These are phyloP conservation scores for Hyphopichia fennica DNA, from an alignment of 1,139 yeast species.

Conservation along the genomic window DNA sequence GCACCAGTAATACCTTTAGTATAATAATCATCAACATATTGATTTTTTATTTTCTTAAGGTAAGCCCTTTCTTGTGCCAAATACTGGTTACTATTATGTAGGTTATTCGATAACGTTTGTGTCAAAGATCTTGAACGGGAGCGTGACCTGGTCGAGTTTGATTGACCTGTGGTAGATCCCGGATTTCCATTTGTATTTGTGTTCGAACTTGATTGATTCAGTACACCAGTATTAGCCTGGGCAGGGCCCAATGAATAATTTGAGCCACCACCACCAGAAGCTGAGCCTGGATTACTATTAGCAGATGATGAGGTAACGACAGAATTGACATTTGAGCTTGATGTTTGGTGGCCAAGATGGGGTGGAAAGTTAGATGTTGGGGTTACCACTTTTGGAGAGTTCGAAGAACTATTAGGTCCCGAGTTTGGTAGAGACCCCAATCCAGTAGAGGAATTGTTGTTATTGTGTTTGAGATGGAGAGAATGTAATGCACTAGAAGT, in stretches of 20 bases:
- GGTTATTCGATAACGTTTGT: slow-evolving; percentile 18
- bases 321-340: background rate
- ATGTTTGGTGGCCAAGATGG: slow-evolving; percentile 6
- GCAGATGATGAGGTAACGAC: background rate
- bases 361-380: slow-evolving; percentile 1
- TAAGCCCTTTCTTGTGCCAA: slow-evolving; percentile 71
- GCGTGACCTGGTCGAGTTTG: slow-evolving; percentile 6
- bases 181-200: background rate
- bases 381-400: slow-evolving; percentile 1
- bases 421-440: background rate
- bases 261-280: background rate
- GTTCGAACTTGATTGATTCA: slow-evolving; percentile 4
- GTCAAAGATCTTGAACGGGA: slow-evolving; percentile 22
- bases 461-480: background rate
- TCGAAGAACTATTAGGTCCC: background rate
- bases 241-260: background rate
- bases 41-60: slow-evolving; percentile 62
- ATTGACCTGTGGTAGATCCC: background rate
- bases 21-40: slow-evolving; percentile 66
- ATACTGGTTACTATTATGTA: slow-evolving; percentile 37
- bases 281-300: background rate
- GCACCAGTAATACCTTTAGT: slow-evolving; percentile 58
- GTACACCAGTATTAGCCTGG: background rate
- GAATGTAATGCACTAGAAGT: slow-evolving; percentile 8
- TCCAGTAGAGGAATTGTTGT: background rate